Conservation (phyloP, 768 basidiomycete genomes). For the Russula vinacea region DNA sequence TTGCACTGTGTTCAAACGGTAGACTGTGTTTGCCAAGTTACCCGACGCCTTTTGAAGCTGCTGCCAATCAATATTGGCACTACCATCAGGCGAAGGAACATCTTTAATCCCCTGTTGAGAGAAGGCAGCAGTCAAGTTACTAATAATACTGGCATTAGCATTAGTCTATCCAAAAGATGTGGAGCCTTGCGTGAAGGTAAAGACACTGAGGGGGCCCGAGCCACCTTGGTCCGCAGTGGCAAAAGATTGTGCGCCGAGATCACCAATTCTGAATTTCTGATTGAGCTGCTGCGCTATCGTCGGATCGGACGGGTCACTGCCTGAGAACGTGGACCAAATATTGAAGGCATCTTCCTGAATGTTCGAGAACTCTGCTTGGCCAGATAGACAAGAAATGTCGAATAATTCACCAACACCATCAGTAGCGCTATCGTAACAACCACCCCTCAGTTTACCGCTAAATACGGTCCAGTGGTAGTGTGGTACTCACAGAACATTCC, state of each 20-base stretch:
- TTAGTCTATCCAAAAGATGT: conserved; percentile 3
- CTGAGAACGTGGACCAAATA: neutral
- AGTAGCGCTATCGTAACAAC: conserved; percentile 2
- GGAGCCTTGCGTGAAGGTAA: conserved; percentile 12
- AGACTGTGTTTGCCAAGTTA: conserved; percentile 9
- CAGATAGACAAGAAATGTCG: conserved; percentile 20
- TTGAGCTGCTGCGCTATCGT: neutral
- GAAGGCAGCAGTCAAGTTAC: conserved; percentile 16
- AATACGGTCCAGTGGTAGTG: neutral
- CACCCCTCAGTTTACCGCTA: neutral
- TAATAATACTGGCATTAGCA: too few species aligned
- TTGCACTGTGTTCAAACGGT: conserved; percentile 18
- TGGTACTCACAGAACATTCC: conserved; percentile 18
- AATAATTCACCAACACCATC: conserved; percentile 23
- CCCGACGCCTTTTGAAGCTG: conserved; percentile 6
- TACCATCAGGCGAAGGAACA: conserved; percentile 11
- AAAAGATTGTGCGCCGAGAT: conserved; percentile 24
- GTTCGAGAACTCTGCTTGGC: neutral
- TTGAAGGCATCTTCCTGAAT: conserved; percentile 8
- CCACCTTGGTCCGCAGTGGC: neutral
- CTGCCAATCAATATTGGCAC: conserved; percentile 23
- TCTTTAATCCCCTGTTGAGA: conserved; percentile 5
- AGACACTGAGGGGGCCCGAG: too few species aligned
- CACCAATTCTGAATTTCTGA: neutral
- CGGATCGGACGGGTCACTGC: neutral